Conservation (phyloP, 805 yeast species). For the Barnettozyma vustinii region DNA sequence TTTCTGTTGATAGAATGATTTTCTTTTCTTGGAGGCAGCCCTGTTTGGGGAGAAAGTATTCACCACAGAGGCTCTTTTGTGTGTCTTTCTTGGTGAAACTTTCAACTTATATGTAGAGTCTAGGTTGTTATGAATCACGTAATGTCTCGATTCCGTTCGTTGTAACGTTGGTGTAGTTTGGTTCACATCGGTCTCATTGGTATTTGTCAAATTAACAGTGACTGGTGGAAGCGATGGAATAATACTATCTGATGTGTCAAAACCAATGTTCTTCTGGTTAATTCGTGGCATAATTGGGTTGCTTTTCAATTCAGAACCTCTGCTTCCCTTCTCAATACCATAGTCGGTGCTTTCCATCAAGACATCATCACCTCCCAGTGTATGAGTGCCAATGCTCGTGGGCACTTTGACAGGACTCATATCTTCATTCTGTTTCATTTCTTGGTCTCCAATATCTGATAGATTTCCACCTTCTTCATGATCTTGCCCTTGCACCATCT, state of each 20-base stretch:
- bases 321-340: constrained; percentile 9
- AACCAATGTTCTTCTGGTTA: constrained; percentile 13
- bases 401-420: constrained; percentile 24
- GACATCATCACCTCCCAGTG: constrained; percentile 8
- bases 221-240: constrained; percentile 22
- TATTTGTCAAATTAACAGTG: constrained; percentile 20
- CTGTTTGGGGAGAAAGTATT: constrained; percentile 21
- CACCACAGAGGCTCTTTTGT: constrained; percentile 15
- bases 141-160: constrained; percentile 15
- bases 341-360: constrained; percentile 23
- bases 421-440: constrained; percentile 19
- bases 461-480: constrained; percentile 2
- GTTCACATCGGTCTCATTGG: constrained; percentile 23
- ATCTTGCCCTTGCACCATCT: neutral
- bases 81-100: constrained; percentile 22
- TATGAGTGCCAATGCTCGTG: constrained; percentile 8
- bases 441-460: constrained; percentile 11
- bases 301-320: constrained; percentile 3
- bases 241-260: constrained; percentile 26
- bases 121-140: constrained; percentile 19
- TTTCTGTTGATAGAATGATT: constrained; percentile 21
- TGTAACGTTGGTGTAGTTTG: constrained; percentile 24
- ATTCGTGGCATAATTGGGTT: constrained; percentile 27
- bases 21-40: constrained; percentile 19
- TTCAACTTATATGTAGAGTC: constrained; percentile 22